These are phyloP conservation scores for Xerocomellus dryophilus DNA, from an alignment of 768 basidiomycete genomes.

Conservation along the genomic window DNA sequence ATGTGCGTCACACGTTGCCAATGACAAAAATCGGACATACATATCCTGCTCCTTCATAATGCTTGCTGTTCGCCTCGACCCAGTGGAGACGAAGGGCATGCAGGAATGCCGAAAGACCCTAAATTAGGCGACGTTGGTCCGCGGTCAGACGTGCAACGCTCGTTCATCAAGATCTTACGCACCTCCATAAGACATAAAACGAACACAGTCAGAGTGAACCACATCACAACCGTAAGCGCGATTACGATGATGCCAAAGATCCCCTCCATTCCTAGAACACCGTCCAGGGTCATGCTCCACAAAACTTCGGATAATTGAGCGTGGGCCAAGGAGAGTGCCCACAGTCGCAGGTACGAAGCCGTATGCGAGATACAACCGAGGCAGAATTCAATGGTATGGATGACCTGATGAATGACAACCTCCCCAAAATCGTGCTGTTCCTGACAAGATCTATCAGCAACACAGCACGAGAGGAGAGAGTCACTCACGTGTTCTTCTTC, in stretches of 20 bases:
- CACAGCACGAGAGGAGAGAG: conserved; percentile 4
- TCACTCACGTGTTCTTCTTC: conserved; percentile 67
- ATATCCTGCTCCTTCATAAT: conserved; percentile 86
- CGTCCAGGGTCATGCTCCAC: conserved; percentile 82
- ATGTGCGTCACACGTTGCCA: conserved; percentile 24
- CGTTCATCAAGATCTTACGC: conserved; percentile 28
- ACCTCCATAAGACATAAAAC: conserved; percentile 97
- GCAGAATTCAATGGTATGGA: conserved; percentile 99
- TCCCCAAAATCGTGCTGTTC: conserved; percentile 93
- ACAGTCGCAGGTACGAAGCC: conserved; percentile 87
- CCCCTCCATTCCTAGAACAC: conserved; percentile 57
- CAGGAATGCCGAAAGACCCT: conserved; percentile 94
- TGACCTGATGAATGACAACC: conserved; percentile 93
- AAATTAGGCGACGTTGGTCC: conserved; percentile 8
- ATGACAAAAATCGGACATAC: conserved; percentile 47
- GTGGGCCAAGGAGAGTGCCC: conserved; percentile 97
- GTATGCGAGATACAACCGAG: conserved; percentile 99
- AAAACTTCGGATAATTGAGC: conserved; percentile 94
- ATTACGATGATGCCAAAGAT: conserved; percentile 58
- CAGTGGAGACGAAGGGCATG: conserved; percentile 96
- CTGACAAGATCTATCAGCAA: conserved; percentile 32
- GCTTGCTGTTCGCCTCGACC: conserved; percentile 98
- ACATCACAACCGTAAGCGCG: conserved; percentile 54
- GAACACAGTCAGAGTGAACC: conserved; percentile 74
- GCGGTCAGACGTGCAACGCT: conserved; percentile 14